Evolutionary conservation across 345 rosid species (phyloP).

Genomic region (Luvunga scandens): DNA sequence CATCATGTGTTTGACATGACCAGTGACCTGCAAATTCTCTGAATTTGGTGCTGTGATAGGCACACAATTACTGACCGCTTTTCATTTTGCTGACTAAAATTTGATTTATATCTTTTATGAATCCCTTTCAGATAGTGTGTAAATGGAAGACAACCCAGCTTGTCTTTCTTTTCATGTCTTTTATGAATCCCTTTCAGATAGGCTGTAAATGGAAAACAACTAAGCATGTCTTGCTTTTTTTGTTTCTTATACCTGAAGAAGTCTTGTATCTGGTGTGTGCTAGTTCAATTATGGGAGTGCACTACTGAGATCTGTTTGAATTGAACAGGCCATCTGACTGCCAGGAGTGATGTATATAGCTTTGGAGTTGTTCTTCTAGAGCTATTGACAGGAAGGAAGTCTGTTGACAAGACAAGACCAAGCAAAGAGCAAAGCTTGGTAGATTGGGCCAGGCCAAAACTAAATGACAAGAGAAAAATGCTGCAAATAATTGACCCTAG

Average conservation of each 20-base stretch:
- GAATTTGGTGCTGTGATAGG: not conserved
- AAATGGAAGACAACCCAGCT: not conserved
- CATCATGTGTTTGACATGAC: not conserved
- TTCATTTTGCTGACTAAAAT: not conserved
- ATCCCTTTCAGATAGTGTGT: not conserved
- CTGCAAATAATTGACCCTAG: conserved; percentile 91
- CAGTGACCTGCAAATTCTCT: not conserved
- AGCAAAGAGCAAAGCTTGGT: conserved; percentile 95
- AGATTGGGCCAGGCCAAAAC: conserved; percentile 97
- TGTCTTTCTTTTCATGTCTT: not conserved
- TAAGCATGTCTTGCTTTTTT: not conserved
- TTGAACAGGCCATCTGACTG: conserved; percentile 88
- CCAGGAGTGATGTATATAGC: conserved; percentile 94
- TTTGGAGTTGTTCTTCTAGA: conserved; percentile 95
- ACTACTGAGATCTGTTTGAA: conserved; percentile 13
- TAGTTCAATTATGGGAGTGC: not conserved
- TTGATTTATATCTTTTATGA: not conserved
- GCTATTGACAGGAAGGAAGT: conserved; percentile 87
- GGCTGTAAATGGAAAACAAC: not conserved
- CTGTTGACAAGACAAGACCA: conserved; percentile 93
- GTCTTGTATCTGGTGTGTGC: not conserved
- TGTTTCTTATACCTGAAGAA: not conserved
- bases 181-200: not conserved
- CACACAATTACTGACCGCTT: not conserved
- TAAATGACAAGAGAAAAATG: conserved; percentile 85